These are phyloP conservation scores for Graphiopsis chlorocephala DNA, from an alignment of 2,329 filamentous ascomycete species.

Conservation along the genomic window DNA sequence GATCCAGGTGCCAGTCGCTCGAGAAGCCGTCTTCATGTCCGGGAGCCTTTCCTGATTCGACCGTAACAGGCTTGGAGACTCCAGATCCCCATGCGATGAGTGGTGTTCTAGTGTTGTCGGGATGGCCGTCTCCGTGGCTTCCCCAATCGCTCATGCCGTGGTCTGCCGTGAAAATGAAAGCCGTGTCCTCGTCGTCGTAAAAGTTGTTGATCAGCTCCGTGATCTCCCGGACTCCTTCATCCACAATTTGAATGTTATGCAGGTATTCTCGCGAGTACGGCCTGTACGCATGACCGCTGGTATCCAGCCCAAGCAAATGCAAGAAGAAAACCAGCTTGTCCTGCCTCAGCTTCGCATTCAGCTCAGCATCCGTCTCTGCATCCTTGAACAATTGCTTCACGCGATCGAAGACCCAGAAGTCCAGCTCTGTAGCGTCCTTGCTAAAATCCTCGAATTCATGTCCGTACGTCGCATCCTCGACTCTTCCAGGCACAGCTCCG, in stretches of 20 bases:
- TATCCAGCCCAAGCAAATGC: conserved; percentile 89
- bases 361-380: conserved; percentile 72
- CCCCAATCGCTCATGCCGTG: conserved; percentile 99
- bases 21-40: conserved; percentile 89
- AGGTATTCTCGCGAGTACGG: conserved; percentile 96
- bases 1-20: conserved; percentile 78
- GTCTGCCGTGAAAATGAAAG: conserved; percentile 95
- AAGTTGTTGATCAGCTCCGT: conserved; percentile 79
- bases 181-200: conserved; percentile 77
- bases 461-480: conserved; percentile 82
- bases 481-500: conserved; percentile 81
- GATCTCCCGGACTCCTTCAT: conserved; percentile 82
- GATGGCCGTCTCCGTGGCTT: conserved; percentile 97
- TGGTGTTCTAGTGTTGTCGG: conserved; percentile 92
- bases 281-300: conserved; percentile 77
- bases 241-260: conserved; percentile 90
- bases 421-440: conserved; percentile 73
- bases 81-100: conserved; percentile 92
- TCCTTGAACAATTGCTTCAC: conserved; percentile 83
- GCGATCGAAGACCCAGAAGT: conserved; percentile 93
- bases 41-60: conserved; percentile 58
- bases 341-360: conserved; percentile 69
- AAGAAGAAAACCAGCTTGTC: conserved; percentile 94
- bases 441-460: conserved; percentile 89
- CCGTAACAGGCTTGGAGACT: conserved; percentile 67